Conservation (phyloP, 108 stramenopile species). For the Schizochytrium sp. region DNA sequence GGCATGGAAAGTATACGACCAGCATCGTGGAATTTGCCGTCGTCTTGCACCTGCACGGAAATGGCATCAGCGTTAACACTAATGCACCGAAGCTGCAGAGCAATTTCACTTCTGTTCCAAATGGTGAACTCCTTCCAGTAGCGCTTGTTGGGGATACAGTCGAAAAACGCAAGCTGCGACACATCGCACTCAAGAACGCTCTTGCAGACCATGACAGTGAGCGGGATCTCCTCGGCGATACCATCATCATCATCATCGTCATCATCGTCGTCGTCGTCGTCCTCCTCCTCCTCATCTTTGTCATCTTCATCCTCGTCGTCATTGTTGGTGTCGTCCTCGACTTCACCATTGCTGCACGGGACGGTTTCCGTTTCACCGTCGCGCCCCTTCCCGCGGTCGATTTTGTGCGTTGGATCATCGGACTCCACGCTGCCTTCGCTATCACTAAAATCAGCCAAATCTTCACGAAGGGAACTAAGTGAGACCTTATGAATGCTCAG, state of each 20-base stretch:
- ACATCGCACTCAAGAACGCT: background rate
- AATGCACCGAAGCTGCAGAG: background rate
- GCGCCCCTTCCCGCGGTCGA: too few species aligned
- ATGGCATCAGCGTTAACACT: background rate
- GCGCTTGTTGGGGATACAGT: background rate
- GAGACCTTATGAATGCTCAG: too few species aligned
- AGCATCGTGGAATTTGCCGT: background rate
- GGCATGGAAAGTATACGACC: background rate
- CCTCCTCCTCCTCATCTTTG: background rate
- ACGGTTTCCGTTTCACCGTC: too few species aligned
- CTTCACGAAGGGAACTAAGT: too few species aligned
- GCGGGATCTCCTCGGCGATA: background rate
- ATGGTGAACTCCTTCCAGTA: background rate
- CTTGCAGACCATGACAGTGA: background rate
- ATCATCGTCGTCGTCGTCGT: background rate
- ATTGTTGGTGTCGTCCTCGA: too few species aligned
- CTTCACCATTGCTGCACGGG: too few species aligned
- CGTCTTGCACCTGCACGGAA: background rate
- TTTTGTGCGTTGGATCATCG: too few species aligned
- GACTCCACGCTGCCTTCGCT: too few species aligned
- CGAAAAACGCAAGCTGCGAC: constrained; percentile 1
- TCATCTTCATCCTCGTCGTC: too few species aligned
- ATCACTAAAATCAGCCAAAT: too few species aligned
- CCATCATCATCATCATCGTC: background rate
- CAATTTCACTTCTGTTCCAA: background rate